A percentile compares a stretch with the other conserved stretches of the same genome.
Conservation (phyloP, 2,329 filamentous ascomycete species). For the Phyllosticta paracitricarpa region DNA sequence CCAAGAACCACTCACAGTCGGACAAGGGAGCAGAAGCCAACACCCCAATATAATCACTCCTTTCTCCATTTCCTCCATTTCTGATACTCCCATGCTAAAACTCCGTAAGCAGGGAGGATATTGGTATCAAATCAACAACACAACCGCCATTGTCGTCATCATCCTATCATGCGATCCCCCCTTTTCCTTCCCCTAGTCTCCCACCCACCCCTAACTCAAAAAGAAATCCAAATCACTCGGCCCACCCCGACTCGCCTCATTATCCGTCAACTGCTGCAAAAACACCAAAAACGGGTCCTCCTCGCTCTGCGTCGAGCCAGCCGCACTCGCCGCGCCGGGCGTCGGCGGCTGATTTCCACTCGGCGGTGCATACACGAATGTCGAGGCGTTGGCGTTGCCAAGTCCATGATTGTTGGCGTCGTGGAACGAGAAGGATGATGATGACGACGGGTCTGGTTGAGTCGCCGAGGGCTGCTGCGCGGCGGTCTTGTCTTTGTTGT, state of each 20-base stretch:
- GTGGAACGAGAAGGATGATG: not conserved
- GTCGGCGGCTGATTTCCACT: conserved; percentile 33
- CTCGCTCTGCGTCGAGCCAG: conserved; percentile 24
- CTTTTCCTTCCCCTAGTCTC: not conserved
- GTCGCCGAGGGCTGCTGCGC: no score
- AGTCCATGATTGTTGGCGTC: no score
- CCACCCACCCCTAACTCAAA: conserved; percentile 29
- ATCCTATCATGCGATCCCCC: not conserved
- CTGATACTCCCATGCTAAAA: no score
- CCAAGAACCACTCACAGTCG: no score
- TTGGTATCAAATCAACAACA: no score
- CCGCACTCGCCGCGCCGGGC: conserved; percentile 34
- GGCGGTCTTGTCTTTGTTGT: not conserved
- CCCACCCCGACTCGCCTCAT: conserved; percentile 58
- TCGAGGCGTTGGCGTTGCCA: no score
- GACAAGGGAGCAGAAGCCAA: no score
- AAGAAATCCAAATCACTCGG: conserved; percentile 74
- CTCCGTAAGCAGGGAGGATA: no score
- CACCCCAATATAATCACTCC: no score
- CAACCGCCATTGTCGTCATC: no score
- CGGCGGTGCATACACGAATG: not conserved
- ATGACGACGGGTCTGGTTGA: not conserved
- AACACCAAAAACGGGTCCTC: conserved; percentile 66
- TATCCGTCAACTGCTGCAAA: conserved; percentile 73
- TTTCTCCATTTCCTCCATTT: no score